Evolutionary conservation across 2,329 filamentous ascomycete species (phyloP).

Genomic region (Diaporthe sp.): DNA sequence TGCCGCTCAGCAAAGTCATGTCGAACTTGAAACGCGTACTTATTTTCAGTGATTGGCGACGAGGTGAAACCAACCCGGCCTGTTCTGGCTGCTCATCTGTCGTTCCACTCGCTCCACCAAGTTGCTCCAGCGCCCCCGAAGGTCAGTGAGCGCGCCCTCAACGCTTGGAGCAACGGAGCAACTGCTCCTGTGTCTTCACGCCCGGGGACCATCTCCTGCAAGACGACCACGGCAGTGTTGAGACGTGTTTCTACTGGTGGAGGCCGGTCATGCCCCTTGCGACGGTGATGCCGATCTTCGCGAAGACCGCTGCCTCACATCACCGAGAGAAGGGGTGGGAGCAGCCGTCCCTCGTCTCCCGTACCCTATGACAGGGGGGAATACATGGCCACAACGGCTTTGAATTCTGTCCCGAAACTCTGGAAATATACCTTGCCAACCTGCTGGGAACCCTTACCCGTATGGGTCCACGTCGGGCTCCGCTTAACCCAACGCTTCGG

Average conservation of each 20-base stretch:
- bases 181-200: background rate
- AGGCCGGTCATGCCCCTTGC: slow-evolving; percentile 1
- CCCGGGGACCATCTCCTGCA: background rate
- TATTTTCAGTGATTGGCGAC: slow-evolving; percentile 20
- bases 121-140: slow-evolving; percentile 4
- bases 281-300: slow-evolving; percentile 22
- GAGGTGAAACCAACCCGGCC: slow-evolving; percentile 10
- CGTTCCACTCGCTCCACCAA: slow-evolving; percentile 22
- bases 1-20: slow-evolving; percentile 7
- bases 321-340: slow-evolving; percentile 4
- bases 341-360: slow-evolving; percentile 1
- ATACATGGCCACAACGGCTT: background rate
- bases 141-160: slow-evolving; percentile 11
- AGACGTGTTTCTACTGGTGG: slow-evolving; percentile 13
- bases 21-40: slow-evolving; percentile 26
- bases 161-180: slow-evolving; percentile 5
- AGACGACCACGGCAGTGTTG: background rate
- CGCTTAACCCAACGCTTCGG: slow-evolving; percentile 39
- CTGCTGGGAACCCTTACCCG: slow-evolving; percentile 36
- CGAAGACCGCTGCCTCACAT: background rate
- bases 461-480: slow-evolving; percentile 34
- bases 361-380: background rate
- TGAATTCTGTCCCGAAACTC: slow-evolving; percentile 24
- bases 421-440: slow-evolving; percentile 25
- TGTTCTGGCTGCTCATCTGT: background rate